Evolutionary conservation across 2,329 filamentous ascomycete species (phyloP).

Genomic region (Hortaea sp.): DNA sequence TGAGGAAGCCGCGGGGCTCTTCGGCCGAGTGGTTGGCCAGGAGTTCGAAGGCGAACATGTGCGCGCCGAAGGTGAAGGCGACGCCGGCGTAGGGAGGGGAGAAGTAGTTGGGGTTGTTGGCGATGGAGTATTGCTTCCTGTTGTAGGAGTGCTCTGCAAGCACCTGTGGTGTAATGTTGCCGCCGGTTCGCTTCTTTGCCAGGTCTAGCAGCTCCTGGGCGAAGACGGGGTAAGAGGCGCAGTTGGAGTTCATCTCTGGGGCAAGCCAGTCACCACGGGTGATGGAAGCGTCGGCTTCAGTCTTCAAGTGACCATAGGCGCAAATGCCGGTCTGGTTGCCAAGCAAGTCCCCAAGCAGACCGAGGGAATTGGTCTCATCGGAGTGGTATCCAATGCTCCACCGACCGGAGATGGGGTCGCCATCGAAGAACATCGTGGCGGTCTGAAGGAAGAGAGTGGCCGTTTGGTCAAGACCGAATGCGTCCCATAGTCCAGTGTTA

Average conservation of each 20-base stretch:
- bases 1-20: conserved; percentile 14
- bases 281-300: conserved; percentile 17
- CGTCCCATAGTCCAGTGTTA: conserved; percentile 15
- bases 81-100: conserved; percentile 16
- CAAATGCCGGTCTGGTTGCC: conserved; percentile 18
- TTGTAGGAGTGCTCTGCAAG: conserved; percentile 17
- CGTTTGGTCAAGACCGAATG: conserved; percentile 12
- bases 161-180: conserved; percentile 14
- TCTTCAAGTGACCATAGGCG: conserved; percentile 15
- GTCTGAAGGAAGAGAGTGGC: conserved; percentile 17
- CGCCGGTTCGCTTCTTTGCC: conserved; percentile 9
- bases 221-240: conserved; percentile 15
- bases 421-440: conserved; percentile 16
- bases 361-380: conserved; percentile 14
- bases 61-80: conserved; percentile 19
- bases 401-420: conserved; percentile 11
- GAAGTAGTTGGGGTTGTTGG: conserved; percentile 20
- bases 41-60: conserved; percentile 18
- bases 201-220: conserved; percentile 16
- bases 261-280: conserved; percentile 19
- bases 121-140: conserved; percentile 17
- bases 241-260: conserved; percentile 16
- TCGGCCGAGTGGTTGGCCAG: conserved; percentile 18
- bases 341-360: conserved; percentile 11
- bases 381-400: conserved; percentile 13